Evolutionary conservation across 1,139 yeast genomes (phyloP).

Genomic region (Geotrichum histeridarum): DNA sequence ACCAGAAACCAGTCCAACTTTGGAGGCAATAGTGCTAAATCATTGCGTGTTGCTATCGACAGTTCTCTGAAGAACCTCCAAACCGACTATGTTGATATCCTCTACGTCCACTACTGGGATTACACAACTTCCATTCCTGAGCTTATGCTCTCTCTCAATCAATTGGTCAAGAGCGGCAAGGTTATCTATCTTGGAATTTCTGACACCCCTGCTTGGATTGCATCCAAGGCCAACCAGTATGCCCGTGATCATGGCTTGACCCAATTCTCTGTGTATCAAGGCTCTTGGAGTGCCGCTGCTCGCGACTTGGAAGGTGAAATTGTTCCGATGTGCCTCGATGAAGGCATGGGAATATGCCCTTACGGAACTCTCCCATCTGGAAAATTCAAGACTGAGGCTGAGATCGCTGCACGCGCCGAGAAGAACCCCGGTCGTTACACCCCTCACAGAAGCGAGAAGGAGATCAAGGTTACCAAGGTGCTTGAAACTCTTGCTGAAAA

Average conservation of each 20-base stretch:
- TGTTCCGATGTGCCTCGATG: neutral
- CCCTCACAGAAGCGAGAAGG: neutral
- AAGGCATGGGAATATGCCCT: neutral
- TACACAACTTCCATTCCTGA: neutral
- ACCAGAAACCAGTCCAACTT: neutral
- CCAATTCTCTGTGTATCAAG: neutral
- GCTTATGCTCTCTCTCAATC: neutral
- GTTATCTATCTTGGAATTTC: neutral
- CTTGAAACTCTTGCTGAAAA: neutral
- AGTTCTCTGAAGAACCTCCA: neutral
- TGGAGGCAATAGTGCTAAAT: neutral
- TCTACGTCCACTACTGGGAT: neutral
- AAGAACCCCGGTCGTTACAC: neutral
- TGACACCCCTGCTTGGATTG: conserved; percentile 1
- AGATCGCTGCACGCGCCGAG: neutral
- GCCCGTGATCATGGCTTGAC: neutral
- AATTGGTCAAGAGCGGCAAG: neutral
- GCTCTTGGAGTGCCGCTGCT: neutral
- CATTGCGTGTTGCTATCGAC: neutral
- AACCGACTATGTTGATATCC: neutral
- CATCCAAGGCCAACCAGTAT: neutral
- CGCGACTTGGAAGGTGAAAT: neutral
- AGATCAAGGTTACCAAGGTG: neutral
- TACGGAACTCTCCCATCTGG: neutral
- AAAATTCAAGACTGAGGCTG: neutral